Conservation (phyloP, 257 asterid species). For the Nicotiana undulata region DNA sequence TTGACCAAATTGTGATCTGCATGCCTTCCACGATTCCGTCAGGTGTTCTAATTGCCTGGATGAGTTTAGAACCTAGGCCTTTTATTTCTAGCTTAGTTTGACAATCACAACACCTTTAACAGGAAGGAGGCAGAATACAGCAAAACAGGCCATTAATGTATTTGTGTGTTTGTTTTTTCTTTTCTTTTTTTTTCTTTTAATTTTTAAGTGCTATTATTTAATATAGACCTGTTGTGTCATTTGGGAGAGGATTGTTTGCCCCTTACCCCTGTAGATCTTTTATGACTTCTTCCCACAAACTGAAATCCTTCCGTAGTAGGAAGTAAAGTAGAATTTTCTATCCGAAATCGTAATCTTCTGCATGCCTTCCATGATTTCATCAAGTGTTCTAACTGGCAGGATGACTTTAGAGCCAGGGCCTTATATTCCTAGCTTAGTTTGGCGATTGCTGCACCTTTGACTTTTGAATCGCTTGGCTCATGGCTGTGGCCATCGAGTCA, state of each 20-base stretch:
- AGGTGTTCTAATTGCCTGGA: neutral
- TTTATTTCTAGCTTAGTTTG: neutral
- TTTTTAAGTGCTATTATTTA: neutral
- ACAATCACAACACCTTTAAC: neutral
- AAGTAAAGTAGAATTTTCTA: neutral
- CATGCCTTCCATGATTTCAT: neutral
- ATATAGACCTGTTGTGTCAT: neutral
- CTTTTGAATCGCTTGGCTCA: neutral
- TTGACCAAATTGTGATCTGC: neutral
- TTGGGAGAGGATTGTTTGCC: neutral
- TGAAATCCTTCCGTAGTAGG: neutral
- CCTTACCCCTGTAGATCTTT: neutral
- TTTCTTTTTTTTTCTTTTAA: neutral
- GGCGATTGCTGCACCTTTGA: neutral
- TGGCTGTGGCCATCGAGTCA: neutral
- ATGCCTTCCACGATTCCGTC: neutral
- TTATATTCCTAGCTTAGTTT: neutral
- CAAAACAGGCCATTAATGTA: neutral
- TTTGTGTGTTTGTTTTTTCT: neutral
- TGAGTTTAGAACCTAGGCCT: neutral
- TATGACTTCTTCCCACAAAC: neutral
- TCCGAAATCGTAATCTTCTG: neutral
- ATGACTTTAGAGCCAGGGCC: neutral
- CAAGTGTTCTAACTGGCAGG: neutral
- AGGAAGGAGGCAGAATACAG: neutral